Conservation (phyloP, 2,329 filamentous ascomycete species). For the Ophiostoma tasmaniense region DNA sequence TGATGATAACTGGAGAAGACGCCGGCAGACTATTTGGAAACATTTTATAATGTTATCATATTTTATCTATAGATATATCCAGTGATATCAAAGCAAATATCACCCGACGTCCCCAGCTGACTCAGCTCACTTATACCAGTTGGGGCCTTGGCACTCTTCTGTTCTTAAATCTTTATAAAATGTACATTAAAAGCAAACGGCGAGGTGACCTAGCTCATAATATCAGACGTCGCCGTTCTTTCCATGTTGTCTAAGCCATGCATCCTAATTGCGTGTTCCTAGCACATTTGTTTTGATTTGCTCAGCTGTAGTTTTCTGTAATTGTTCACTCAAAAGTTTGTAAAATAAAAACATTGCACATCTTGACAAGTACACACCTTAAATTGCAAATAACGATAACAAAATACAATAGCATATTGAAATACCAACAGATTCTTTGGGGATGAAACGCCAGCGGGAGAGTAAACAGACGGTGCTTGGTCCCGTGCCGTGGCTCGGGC, state of each 20-base stretch:
- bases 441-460: neutral
- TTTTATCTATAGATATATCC: neutral
- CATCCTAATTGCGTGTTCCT: neutral
- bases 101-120: neutral
- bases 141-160: neutral
- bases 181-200: neutral
- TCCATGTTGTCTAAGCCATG: neutral
- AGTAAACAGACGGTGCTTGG: neutral
- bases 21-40: neutral
- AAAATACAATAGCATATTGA: neutral
- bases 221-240: neutral
- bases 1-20: neutral
- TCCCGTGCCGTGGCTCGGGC: slow-evolving; percentile 5
- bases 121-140: neutral
- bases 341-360: neutral
- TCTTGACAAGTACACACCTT: neutral
- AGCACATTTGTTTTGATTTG: neutral
- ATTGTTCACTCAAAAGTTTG: neutral
- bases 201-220: neutral
- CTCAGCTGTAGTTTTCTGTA: neutral
- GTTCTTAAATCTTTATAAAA: too few relatives aligned
- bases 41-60: neutral
- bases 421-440: neutral
- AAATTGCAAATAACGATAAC: neutral
- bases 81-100: neutral